Evolutionary conservation across 495 filamentous ascomycete species (phyloP), one percentile per base, ranked within the genome.

Genomic region (Chaetomium tenue): DNA sequence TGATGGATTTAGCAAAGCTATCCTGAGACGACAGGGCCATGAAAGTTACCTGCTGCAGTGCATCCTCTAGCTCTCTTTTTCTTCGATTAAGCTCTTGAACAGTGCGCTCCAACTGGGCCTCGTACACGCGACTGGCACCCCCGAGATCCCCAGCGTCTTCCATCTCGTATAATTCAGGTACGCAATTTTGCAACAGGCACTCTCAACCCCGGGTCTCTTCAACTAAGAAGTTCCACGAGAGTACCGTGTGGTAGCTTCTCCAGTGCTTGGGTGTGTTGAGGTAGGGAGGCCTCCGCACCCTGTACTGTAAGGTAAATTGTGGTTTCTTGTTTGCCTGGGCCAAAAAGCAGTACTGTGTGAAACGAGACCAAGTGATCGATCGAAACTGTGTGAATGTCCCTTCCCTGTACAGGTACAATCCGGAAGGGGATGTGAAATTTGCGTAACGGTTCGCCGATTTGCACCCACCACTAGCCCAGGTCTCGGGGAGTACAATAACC

Each of bases 41-140:
- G 56, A 55, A 56, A 67, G 72, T 68, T 64, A 79, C 73, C 72
- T 71, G 69, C 13, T 69, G 80, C 50, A 93, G 68, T 18, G 83
- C 82, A 67, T 83, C 80, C 72, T 90, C 84, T 63, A 90, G 86
- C 66, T 87, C 83, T 59, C 78, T 82, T 23, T 92, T 86, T 71
- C 81, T 83, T 25, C 79, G 79, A 72, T 88, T 84, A 3, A 93
- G 82, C 61, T 85, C 82, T 63, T 81, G 78, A 40, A 92, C 56
- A 1, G 89, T 90, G 8, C 81, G 79, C 58, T 89, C 86, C 18
- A 94, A 73, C 68, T 84, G 84, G 33, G 78, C 71, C 39, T 79
- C 74, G 71, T 85, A 74, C 25, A 75, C 53, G 3, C 58, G 33
- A 15, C 40, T 57, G 8, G 30, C 44, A 20, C 50, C 46, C 13